These are phyloP conservation scores for Alternaria triticimaculans DNA, from an alignment of 2,329 filamentous ascomycete genomes.

Conservation along the genomic window DNA sequence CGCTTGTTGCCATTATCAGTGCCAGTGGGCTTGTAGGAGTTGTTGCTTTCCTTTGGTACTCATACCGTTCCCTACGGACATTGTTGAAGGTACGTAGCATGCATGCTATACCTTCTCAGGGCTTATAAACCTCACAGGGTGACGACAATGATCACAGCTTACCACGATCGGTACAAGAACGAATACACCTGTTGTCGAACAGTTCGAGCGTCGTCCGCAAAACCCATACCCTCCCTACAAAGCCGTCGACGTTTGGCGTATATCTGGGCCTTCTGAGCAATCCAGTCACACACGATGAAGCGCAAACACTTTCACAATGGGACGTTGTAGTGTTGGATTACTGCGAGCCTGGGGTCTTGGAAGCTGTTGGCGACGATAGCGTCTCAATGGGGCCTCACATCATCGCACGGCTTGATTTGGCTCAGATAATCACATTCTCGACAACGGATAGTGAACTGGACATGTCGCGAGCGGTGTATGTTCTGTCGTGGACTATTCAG, in stretches of 20 bases:
- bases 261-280: constrained; percentile 40
- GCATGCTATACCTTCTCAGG: not conserved
- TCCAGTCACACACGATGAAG: constrained; percentile 36
- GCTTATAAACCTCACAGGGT: constrained; percentile 23
- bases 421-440: constrained; percentile 28
- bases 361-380: constrained; percentile 34
- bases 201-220: constrained; percentile 28
- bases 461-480: constrained; percentile 33
- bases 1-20: constrained; percentile 40
- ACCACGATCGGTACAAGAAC: constrained; percentile 40
- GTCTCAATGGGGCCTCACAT: constrained; percentile 38
- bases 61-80: constrained; percentile 25
- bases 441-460: constrained; percentile 32
- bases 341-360: constrained; percentile 37
- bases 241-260: constrained; percentile 46
- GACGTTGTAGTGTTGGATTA: constrained; percentile 43
- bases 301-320: constrained; percentile 39
- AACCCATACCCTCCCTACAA: constrained; percentile 26
- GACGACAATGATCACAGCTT: constrained; percentile 21
- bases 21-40: constrained; percentile 37
- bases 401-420: constrained; percentile 42
- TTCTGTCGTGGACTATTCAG: constrained; percentile 33
- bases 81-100: constrained; percentile 24
- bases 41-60: constrained; percentile 36
- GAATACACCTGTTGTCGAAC: constrained; percentile 34